Conservation (phyloP, 2,329 filamentous ascomycete species). For the Akanthomyces dipterigenus region DNA sequence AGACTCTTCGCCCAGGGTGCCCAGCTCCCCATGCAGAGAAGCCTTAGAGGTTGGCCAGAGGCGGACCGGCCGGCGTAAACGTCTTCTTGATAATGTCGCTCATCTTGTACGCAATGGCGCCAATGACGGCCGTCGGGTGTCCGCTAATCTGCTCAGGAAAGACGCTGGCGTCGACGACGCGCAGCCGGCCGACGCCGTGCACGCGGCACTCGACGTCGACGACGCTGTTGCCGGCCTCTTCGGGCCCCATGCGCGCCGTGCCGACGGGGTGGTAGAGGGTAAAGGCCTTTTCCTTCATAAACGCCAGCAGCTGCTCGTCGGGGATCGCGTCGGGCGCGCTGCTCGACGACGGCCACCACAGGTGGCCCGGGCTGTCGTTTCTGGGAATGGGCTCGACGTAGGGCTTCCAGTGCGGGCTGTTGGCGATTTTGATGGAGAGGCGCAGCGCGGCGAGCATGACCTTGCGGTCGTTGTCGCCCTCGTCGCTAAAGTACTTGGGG, state of each 20-base stretch:
- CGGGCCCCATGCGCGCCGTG: constrained; percentile 17
- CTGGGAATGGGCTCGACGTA: constrained; percentile 14
- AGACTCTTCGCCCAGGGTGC: neutral
- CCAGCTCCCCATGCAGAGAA: no score
- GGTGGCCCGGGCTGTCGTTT: constrained; percentile 13
- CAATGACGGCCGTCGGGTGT: constrained; percentile 17
- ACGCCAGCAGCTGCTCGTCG: constrained; percentile 16
- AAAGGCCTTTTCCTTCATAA: constrained; percentile 15
- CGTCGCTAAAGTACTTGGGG: constrained; percentile 16
- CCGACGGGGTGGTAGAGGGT: constrained; percentile 18
- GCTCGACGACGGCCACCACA: constrained; percentile 19
- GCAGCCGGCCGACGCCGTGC: constrained; percentile 42
- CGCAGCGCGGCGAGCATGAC: constrained; percentile 16
- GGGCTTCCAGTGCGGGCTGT: constrained; percentile 11
- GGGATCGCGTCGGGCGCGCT: constrained; percentile 14
- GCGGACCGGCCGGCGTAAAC: neutral
- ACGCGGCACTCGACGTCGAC: constrained; percentile 49
- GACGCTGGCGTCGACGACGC: constrained; percentile 52
- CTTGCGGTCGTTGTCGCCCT: constrained; percentile 16
- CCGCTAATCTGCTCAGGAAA: constrained; percentile 36
- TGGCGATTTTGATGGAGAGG: constrained; percentile 14
- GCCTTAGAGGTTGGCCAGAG: constrained; percentile 2
- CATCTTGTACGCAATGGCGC: constrained; percentile 16
- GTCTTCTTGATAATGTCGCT: constrained; percentile 15
- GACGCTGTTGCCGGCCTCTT: constrained; percentile 11